These are phyloP conservation scores for Fraxinus xanthoxyloides DNA, from an alignment of 305 asterid species.

Conservation along the genomic window DNA sequence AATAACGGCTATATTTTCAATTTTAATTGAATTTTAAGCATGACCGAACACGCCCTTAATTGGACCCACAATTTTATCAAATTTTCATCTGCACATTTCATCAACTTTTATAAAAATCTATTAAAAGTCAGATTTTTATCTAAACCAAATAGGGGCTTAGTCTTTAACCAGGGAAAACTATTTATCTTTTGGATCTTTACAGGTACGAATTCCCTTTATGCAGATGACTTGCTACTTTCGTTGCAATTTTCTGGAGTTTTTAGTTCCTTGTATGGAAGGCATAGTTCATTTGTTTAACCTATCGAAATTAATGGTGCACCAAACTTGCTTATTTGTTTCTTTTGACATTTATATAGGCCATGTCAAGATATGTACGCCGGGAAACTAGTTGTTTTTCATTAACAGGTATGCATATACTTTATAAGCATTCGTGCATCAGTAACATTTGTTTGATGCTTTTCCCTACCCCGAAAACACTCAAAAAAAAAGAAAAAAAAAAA, in stretches of 20 bases:
- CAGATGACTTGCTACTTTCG: neutral
- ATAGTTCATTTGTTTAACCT: neutral
- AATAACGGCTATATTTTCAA: too few species aligned
- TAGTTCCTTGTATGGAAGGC: neutral
- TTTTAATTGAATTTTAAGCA: too few species aligned
- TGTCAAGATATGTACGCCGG: slow-evolving; percentile 61
- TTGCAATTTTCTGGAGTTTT: neutral
- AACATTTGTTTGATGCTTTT: neutral
- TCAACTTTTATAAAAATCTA: neutral
- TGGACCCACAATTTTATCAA: neutral
- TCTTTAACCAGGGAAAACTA: neutral
- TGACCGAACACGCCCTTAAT: too few species aligned
- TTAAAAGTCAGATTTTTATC: neutral
- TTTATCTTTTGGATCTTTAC: slow-evolving; percentile 6
- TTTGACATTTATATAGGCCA: slow-evolving; percentile 43
- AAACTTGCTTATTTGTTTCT: slow-evolving; percentile 15
- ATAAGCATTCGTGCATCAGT: slow-evolving; percentile 14
- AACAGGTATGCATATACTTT: slow-evolving; percentile 47
- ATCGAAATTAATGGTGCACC: slow-evolving; percentile 8
- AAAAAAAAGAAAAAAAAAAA: neutral
- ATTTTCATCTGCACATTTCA: neutral
- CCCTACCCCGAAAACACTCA: neutral
- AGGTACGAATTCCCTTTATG: neutral
- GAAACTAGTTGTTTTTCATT: slow-evolving; percentile 59
- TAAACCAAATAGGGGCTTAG: neutral